phyloP scores from a whole-genome alignment of 2,329 filamentous ascomycete genomes.

The Aspergillus fischeri region DNA sequence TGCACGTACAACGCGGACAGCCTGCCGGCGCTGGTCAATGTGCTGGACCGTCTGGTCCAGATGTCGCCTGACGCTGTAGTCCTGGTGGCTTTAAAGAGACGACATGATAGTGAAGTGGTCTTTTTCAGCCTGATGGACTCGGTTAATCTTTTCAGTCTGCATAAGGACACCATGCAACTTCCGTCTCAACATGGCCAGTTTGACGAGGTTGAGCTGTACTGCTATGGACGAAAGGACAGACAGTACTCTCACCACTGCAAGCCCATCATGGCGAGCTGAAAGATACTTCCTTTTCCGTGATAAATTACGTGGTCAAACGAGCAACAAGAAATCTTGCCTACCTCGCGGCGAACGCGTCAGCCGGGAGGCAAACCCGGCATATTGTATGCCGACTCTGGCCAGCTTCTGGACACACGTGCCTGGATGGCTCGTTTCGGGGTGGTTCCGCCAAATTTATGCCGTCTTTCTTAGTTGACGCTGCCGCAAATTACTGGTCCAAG shows the following conservation, averaged over 20 bases:
- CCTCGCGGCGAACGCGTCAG: background rate
- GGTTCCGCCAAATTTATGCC: background rate
- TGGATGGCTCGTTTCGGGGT: background rate
- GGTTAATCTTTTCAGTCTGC: conserved; percentile 31
- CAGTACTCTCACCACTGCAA: background rate
- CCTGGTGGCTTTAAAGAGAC: conserved; percentile 62
- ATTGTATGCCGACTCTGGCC: background rate
- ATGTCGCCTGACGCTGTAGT: conserved; percentile 49
- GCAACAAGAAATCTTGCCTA: background rate
- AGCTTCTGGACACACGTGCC: background rate
- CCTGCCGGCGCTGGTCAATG: conserved; percentile 58
- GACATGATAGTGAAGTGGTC: conserved; percentile 61
- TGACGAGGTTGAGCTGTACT: conserved; percentile 37
- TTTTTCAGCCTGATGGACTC: conserved; percentile 61
- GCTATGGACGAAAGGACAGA: conserved; percentile 22
- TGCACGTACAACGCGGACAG: conserved; percentile 71
- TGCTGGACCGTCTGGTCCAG: conserved; percentile 47
- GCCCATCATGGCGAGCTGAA: background rate
- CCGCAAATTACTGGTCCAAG: too few species aligned
- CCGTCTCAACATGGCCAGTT: conserved; percentile 34
- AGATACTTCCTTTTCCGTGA: background rate
- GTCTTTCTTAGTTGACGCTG: background rate
- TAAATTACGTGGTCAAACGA: background rate
- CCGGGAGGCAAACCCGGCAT: background rate
- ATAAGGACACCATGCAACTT: conserved; percentile 31